phyloP scores from a whole-genome alignment of 2,329 filamentous ascomycete genomes.

The Cladophialophora psammophila region DNA sequence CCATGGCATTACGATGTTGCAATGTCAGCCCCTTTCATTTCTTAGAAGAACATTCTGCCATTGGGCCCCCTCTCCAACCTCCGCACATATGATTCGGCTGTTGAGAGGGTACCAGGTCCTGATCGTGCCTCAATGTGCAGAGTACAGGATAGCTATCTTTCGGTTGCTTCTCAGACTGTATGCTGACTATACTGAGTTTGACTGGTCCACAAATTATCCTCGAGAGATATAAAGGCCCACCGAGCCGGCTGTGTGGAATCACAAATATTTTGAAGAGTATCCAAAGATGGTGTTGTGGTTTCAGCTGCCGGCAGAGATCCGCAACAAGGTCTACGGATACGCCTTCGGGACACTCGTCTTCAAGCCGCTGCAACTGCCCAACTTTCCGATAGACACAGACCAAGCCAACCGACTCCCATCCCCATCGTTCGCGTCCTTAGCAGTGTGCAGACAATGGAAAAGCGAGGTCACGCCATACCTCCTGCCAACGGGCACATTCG shows the following conservation, averaged over 20 bases:
- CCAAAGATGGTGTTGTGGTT: constrained; percentile 16
- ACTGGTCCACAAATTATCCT: not conserved
- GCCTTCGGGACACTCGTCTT: constrained; percentile 14
- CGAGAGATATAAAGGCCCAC: not conserved
- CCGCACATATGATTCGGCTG: no score
- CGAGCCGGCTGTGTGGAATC: not conserved
- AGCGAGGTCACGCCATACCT: constrained; percentile 18
- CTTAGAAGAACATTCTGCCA: not conserved
- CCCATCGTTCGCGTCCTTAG: constrained; percentile 10
- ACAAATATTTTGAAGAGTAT: constrained; percentile 1
- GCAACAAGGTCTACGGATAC: constrained; percentile 17
- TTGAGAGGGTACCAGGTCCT: not conserved
- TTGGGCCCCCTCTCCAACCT: not conserved
- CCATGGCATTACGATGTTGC: not conserved
- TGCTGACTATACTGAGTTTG: not conserved
- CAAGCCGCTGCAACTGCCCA: constrained; percentile 3
- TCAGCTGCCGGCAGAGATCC: constrained; percentile 19
- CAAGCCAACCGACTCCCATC: not conserved
- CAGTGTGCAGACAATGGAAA: constrained; percentile 21
- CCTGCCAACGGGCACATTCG: constrained; percentile 11
- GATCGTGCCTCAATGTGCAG: not conserved
- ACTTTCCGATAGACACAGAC: not conserved
- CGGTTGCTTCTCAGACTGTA: not conserved
- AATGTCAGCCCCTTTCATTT: not conserved
- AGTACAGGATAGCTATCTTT: not conserved